Base-by-base conservation (phyloP, 495 filamentous ascomycete genomes). In the Penicillium pancosmium region DNA sequence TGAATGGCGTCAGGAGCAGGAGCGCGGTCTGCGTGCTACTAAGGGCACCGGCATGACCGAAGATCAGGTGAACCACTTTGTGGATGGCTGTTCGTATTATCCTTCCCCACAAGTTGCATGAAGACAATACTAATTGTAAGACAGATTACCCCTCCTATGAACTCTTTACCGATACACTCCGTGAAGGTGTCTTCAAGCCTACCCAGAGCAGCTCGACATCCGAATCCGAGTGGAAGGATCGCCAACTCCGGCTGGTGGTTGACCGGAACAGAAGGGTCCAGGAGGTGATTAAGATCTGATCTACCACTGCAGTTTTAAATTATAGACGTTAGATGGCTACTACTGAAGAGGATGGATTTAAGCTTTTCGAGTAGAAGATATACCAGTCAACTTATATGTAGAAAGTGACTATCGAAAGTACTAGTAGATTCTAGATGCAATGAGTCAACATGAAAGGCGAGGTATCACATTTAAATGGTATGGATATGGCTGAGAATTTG, bases 1-100 rank as follows among this genome's bases (percentile, higher is more conserved):
- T 68, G 85, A 84, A 58, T 97, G 93, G 93, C 86, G 93, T 16
- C 73, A 85, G 55, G 78, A 98, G 69, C 91, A 95, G 69, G 93
- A 98, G 72, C 80, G 77, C 23, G 80, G 78, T 52, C 76, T 97
- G 62, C 80, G 89, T 16, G 75, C 72, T 12, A 68, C 79, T 46
- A 90, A 81, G 66, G 88, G 88, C 23, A 78, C 72, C 15, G 92
- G 91, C 34, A 97, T 97, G 93, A 90, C 84, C 3, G 82, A 88
- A 61, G 81, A 85, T 52, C 82, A 89, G 63, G 83, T 90, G 38
- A 77, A 81, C 46, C 70, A 82, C 31, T 90, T 90, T 67, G 85
- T 90, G 31, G 80, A 89, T 65, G 83, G 84, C 64, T 90, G 86
- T 88, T 68, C 52, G 84, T 78, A 33, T 62, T 19, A 18, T 25